A percentile compares a stretch with the other conserved stretches of the same genome.
These are phyloP conservation scores for Selaginella moellendorffii DNA, from an alignment of 75 land plant species.

Conservation along the genomic window DNA sequence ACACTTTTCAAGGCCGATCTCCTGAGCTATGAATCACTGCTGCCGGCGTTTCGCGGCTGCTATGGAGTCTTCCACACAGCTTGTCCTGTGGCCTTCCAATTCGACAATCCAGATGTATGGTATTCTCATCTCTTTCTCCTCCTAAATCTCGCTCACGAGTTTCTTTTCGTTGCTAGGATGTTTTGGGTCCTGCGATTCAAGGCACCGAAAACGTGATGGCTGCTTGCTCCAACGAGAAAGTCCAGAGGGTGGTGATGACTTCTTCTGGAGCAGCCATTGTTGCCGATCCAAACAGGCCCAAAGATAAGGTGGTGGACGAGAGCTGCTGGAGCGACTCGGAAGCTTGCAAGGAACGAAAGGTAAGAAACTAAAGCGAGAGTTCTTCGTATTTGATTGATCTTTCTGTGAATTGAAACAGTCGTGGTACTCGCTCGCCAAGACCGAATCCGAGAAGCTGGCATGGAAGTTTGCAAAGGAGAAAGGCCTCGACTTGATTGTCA, in stretches of 20 bases:
- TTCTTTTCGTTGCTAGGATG: too few species aligned
- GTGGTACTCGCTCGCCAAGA: conserved; percentile 77
- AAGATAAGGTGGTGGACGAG: too few species aligned
- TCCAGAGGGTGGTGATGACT: too few species aligned
- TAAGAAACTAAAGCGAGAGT: background rate
- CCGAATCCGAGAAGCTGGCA: conserved; percentile 70
- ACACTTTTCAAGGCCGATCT: conserved; percentile 13
- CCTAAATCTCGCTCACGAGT: too few species aligned
- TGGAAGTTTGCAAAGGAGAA: conserved; percentile 71
- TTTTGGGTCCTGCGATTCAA: too few species aligned
- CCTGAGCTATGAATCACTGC: background rate
- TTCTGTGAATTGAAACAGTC: conserved; percentile 20
- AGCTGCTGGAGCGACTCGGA: conserved; percentile 7
- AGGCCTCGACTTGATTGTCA: conserved; percentile 49
- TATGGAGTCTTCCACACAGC: conserved; percentile 13
- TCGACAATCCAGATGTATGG: too few species aligned
- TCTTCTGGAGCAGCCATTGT: too few species aligned
- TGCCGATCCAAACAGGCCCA: too few species aligned
- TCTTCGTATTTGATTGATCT: background rate
- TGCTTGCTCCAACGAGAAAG: too few species aligned
- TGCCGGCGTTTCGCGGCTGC: conserved; percentile 5
- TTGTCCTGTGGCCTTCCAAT: background rate
- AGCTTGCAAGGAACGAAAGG: background rate
- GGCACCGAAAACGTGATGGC: too few species aligned
- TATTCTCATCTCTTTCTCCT: too few species aligned